Base-by-base conservation (phyloP, 2,329 filamentous ascomycete species). In the Ambrosiella beaveri region DNA sequence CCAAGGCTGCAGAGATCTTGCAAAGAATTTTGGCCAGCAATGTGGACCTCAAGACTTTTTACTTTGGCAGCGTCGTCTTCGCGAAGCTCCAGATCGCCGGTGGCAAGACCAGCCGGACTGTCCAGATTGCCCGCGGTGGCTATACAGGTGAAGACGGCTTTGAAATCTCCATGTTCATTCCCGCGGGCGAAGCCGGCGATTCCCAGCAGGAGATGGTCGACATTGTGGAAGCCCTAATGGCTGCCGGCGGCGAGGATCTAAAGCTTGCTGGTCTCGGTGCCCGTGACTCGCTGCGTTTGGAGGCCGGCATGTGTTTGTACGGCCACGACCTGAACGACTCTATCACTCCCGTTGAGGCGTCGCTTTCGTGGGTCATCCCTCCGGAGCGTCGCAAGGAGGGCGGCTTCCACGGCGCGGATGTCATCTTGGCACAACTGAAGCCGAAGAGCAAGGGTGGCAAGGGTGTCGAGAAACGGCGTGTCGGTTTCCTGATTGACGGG, bases 131-230 rank as follows among this genome's bases (percentile, higher is more conserved):
- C 67, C 82, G 93, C 61, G 93, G 86, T 52, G 93, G 93, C 3
- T 98, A 98, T 74, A 98, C 93, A 0, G 93, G 93, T 61, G 93
- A 98, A 74, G 93, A 98, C 69, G 93, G 93, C 47, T 98, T 98
- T 71, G 93, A 98, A 73, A 88, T 98, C 66, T 93, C 87, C 45
- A 86, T 96, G 65, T 81, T 66, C 39, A 68, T 69, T 61, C 66
- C 68, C 4, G 70, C 67, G 17, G 70, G 69, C 8, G 62, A 85
- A 0, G 77, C 80, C 0, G 75, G 76, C 27, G 78, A 83, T 64
- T 81, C 84, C 7, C 76, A 80, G 11, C 45, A 61, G 5, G 73
- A 74, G 17, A 77, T 90, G 45, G 58, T 61, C n/a, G 62, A 59
- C 17, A 60, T 62, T 47, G 84, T 86, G 4, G 77, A 89, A 68